Base-by-base conservation (phyloP, 768 basidiomycete genomes). In the Pleurotus djamor region DNA sequence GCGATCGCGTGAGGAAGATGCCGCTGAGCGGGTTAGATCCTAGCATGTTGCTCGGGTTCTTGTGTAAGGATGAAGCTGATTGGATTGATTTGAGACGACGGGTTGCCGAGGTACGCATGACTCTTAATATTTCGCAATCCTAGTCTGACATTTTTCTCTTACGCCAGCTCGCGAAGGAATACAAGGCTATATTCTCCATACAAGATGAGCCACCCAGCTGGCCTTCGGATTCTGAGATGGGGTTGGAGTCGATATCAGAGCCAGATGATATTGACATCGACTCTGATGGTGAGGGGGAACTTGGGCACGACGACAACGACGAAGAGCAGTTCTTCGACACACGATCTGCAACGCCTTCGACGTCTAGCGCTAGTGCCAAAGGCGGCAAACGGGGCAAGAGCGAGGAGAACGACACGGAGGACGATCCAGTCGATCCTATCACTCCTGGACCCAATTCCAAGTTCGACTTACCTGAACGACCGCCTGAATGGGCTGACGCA, bases 1-100 rank as follows among this genome's bases (percentile, higher is more conserved):
- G 94, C 70, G 97, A 99, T n/a, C 86, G 89, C 14, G 89, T 98
- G 41, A 81, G 94, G 68, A 98, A 96, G 84, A 96, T 98, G 92
- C 89, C 89, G 0, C 73, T 98, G 37, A 84, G 86, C 43, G 91
- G 89, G 33, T 76, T 99, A 57, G 97, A 98, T 71, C 97, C 96
- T 21, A 97, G 94, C 65, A 98, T 99, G 97, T 77, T 99, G 5
- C 82, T 98, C 60, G 96, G 96, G 9, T 98, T 99, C 69, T 68
- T 98, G 64, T 88, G 89, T 69, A 84, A 83, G 65, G 86, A 92
- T 67, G 89, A 93, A 73, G 76, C 69, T 14, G 96, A 98, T 57
- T 98, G 94, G 91, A 71, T 79, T 13, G 94, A 98, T 72, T 83
- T 98, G 58, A 80, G 85, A 62, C 76, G 72, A 59, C 78, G 93